Evolutionary conservation across 371 early-diverging fungal genomes (phyloP).

Genomic region (Capillidium heterosporum): DNA sequence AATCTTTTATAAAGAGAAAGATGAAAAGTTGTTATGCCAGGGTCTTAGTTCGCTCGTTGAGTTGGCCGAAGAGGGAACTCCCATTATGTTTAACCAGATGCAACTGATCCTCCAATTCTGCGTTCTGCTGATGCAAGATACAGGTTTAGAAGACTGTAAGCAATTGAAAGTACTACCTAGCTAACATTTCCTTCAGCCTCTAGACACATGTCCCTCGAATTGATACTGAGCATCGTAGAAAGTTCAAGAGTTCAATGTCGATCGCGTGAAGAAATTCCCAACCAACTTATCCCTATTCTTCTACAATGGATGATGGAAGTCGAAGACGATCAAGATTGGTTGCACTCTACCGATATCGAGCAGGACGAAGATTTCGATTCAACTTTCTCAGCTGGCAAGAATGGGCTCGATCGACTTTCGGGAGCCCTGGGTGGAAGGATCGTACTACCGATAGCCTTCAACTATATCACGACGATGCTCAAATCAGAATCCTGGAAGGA

Average conservation of each 20-base stretch:
- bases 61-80: slow-evolving; percentile 62
- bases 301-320: slow-evolving; percentile 85
- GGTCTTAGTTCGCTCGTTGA: slow-evolving; percentile 67
- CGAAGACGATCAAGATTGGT: slow-evolving; percentile 81
- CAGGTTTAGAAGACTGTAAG: slow-evolving; percentile 35
- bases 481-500: slow-evolving; percentile 74
- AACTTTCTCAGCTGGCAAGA: slow-evolving; percentile 76
- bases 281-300: slow-evolving; percentile 57
- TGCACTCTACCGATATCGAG: slow-evolving; percentile 66
- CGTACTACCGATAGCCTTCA: slow-evolving; percentile 76
- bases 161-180: slow-evolving; percentile 2
- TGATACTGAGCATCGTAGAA: slow-evolving; percentile 77
- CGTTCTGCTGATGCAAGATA: slow-evolving; percentile 55
- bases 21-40: slow-evolving; percentile 55
- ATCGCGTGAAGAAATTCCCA: slow-evolving; percentile 57
- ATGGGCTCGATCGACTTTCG: slow-evolving; percentile 87
- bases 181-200: slow-evolving; percentile 14
- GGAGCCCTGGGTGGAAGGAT: slow-evolving; percentile 73
- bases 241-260: slow-evolving; percentile 65
- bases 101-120: slow-evolving; percentile 51
- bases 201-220: slow-evolving; percentile 74
- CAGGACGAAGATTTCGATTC: slow-evolving; percentile 80
- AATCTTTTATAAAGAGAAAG: slow-evolving; percentile 31
- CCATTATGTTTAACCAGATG: slow-evolving; percentile 58
- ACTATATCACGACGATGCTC: slow-evolving; percentile 73